Base-by-base conservation (phyloP, 441 rosid genomes). In the Gossypium gossypioides region DNA sequence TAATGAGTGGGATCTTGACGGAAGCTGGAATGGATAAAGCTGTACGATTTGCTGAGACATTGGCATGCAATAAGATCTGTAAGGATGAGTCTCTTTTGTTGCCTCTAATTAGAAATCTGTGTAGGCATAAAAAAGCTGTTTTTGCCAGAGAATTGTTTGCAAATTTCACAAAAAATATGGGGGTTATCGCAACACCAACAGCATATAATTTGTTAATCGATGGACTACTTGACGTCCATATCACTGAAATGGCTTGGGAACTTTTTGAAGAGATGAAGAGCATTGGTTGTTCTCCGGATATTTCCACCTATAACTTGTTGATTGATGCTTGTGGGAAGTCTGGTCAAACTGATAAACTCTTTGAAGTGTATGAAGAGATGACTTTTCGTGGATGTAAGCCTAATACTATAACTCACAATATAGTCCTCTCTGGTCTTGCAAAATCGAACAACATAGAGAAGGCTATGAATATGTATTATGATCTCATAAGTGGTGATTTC, bases 261-360 rank as follows among this genome's bases (percentile, higher is more conserved):
- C 76, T 88, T 63, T 89, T 89, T 74, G 69, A 63, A 42, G 86
- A 82, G 80, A 82, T 85, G 92, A 92, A 89, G 87, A 83, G 62
- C 72, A 72, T 70, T 54, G 92, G 92, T 64, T 89, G 88, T 76
- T 64, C 74, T 51, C 93, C 96, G 1, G 88, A 89, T 75, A 81
- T 80, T 76, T 79, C 81, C 74, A 92, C 93, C 50, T 91, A 86
- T 79, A 91, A 94, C 83, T 80, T 87, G 75, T 76, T 90, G 69
- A 91, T 92, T 62, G 87, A 87, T 81, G 83, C 80, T 74, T 81
- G 81, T 22, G 97, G 94, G 69, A 94, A 90, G 77, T 82, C 89
- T 74, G 80, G 96, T 64, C 82, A 80, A 48, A 70, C 84, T 6
- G 74, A 83, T 57, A 79, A 85, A 18, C 86, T 94, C 57, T 81